Evolutionary conservation across 768 basidiomycete genomes (phyloP).

Genomic region (Ephemerocybe angulata): DNA sequence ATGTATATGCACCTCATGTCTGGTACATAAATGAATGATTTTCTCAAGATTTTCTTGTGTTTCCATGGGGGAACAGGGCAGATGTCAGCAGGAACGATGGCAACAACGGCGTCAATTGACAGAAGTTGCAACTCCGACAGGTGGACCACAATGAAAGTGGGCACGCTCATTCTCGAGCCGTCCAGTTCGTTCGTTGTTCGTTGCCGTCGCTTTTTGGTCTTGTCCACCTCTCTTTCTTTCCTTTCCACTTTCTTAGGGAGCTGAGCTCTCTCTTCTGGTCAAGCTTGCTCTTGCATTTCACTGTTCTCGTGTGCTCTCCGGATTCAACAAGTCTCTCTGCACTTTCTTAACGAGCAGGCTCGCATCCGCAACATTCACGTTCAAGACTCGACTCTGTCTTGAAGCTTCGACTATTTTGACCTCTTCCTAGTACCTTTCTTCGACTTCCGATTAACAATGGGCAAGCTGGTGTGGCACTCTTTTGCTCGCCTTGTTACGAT

Average conservation of each 20-base stretch:
- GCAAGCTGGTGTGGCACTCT: constrained; percentile 79
- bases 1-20: not conserved
- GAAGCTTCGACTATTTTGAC: constrained; percentile 3
- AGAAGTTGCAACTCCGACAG: constrained; percentile 5
- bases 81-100: constrained; percentile 3
- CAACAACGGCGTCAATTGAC: not conserved
- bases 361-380: not conserved
- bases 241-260: constrained; percentile 10
- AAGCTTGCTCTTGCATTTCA: constrained; percentile 7
- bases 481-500: constrained; percentile 67
- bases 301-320: constrained; percentile 4
- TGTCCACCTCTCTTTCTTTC: constrained; percentile 7
- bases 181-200: constrained; percentile 10
- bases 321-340: constrained; percentile 14
- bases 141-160: not conserved
- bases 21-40: not conserved
- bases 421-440: constrained; percentile 14
- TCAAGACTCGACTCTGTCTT: constrained; percentile 6
- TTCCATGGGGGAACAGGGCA: not conserved
- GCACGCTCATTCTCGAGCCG: not conserved
- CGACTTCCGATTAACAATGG: constrained; percentile 48
- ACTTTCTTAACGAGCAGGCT: constrained; percentile 23
- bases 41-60: not conserved
- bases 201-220: constrained; percentile 7
- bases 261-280: constrained; percentile 13